A percentile compares a stretch with the other conserved stretches of the same genome.
Evolutionary conservation across 208 protist genomes (phyloP).

Genomic region (Trypanosoma cruzi): DNA sequence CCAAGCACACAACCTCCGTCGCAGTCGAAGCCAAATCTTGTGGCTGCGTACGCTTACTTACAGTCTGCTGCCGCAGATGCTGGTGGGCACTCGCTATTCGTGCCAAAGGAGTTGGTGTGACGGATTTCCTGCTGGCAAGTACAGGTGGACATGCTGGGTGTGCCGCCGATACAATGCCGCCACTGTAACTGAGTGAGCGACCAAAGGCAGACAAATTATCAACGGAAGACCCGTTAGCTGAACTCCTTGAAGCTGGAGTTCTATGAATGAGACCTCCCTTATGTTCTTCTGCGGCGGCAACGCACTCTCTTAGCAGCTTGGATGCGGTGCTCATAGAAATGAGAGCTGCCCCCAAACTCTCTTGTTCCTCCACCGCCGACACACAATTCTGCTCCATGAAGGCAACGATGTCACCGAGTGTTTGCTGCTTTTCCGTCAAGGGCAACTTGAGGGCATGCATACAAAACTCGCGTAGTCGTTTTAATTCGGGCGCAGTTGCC

Average conservation of each 20-base stretch:
- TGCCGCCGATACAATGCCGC: background rate
- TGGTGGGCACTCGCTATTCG: background rate
- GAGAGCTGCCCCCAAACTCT: conserved; percentile 6
- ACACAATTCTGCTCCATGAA: conserved; percentile 15
- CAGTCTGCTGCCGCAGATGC: background rate
- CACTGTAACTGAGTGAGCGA: conserved; percentile 17
- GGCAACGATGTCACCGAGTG: conserved; percentile 17
- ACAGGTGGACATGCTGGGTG: background rate
- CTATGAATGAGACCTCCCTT: background rate
- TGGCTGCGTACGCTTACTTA: background rate
- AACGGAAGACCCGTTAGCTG: background rate
- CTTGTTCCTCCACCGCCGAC: conserved; percentile 2
- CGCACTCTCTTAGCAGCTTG: conserved; percentile 13
- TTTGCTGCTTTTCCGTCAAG: conserved; percentile 14
- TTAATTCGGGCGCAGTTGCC: background rate
- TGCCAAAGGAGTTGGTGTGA: background rate
- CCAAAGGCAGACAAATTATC: background rate
- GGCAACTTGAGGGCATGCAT: background rate
- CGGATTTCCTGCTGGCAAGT: background rate
- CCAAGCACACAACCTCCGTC: conserved; percentile 6
- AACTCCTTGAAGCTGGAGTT: background rate
- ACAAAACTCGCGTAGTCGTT: conserved; percentile 21
- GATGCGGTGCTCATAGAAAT: conserved; percentile 19
- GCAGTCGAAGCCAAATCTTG: conserved; percentile 2
- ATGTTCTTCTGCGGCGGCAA: conserved; percentile 7